These are phyloP conservation scores for Eurotiales sp. DNA, from an alignment of 2,329 filamentous ascomycete genomes.

Conservation along the genomic window DNA sequence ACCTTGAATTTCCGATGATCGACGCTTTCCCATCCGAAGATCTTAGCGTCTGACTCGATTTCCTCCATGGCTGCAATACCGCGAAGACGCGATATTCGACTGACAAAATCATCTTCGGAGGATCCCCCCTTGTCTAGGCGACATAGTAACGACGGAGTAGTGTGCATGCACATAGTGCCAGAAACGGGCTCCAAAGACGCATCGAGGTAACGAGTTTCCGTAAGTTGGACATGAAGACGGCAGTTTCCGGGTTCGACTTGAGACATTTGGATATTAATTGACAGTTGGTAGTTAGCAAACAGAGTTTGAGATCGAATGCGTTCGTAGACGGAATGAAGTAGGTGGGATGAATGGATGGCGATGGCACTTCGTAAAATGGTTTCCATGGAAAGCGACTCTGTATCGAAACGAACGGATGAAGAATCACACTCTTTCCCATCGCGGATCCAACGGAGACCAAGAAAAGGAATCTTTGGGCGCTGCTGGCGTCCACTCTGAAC, in stretches of 20 bases:
- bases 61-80: constrained; percentile 39
- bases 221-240: constrained; percentile 65
- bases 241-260: constrained; percentile 63
- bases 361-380: constrained; percentile 69
- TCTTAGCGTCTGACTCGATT: constrained; percentile 33
- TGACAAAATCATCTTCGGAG: constrained; percentile 35
- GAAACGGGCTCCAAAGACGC: constrained; percentile 73
- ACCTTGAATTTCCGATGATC: constrained; percentile 33
- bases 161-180: constrained; percentile 69
- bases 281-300: constrained; percentile 58
- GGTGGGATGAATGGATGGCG: constrained; percentile 67
- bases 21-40: constrained; percentile 36
- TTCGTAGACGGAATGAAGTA: constrained; percentile 64
- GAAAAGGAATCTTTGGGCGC: constrained; percentile 24
- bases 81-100: constrained; percentile 36
- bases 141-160: constrained; percentile 55
- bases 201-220: constrained; percentile 56
- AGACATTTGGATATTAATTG: constrained; percentile 57
- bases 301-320: constrained; percentile 59
- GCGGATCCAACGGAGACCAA: constrained; percentile 71
- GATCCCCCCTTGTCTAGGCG: constrained; percentile 66
- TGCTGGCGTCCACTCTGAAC: constrained; percentile 43
- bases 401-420: constrained; percentile 64
- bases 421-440: constrained; percentile 72
- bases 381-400: constrained; percentile 67